Evolutionary conservation across 2,329 filamentous ascomycete species (phyloP), one percentile per base, ranked within the genome.

Genomic region (Epichloe bromicola): DNA sequence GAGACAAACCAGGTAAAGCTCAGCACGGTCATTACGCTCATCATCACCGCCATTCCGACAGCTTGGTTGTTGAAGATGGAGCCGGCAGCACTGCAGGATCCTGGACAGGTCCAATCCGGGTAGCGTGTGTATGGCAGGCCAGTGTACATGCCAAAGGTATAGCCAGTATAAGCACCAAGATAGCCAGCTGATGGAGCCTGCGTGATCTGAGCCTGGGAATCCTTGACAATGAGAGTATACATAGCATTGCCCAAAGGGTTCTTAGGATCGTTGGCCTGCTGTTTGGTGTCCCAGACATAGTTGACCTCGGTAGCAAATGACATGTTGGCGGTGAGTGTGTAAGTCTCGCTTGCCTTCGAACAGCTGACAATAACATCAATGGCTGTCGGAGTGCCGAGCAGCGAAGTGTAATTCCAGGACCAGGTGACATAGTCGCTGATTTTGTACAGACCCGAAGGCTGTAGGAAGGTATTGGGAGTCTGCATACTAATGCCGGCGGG

Each of bases 1-100:
- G 70, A 70, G 38, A 82, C 77, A 57, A 83, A 83, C 79, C 79
- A 83, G 33, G 79, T 82, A 56, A 83, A 83, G 61, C 75, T 79
- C 33, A 78, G 56, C 4, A 83, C 67, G 1, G 79, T 82, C 42
- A 80, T 61, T 34, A 75, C 46, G 57, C 74, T 72, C 74, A 82
- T 80, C 12, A 70, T 67, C 47, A 78, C 43, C 37, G 74, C 74
- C 51, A 80, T 71, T 5, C 71, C 68, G 8, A 80, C 37, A 1
- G 74, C 74, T 41, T 71, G 69, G 54, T 62, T 64, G 54, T 79
- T 73, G 51, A 74, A 64, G 44, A 67, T 65, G 14, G 72, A 69
- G 23, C 72, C 50, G 19, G 74, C 79, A 12, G 67, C 73, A 58
- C 73, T 80, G 67, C 80, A 84, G 19, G 74, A 78, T 30, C 74